These are phyloP conservation scores for Chlamydomonas schloesseri DNA, from an alignment of 139 green algal genomes.

Conservation along the genomic window DNA sequence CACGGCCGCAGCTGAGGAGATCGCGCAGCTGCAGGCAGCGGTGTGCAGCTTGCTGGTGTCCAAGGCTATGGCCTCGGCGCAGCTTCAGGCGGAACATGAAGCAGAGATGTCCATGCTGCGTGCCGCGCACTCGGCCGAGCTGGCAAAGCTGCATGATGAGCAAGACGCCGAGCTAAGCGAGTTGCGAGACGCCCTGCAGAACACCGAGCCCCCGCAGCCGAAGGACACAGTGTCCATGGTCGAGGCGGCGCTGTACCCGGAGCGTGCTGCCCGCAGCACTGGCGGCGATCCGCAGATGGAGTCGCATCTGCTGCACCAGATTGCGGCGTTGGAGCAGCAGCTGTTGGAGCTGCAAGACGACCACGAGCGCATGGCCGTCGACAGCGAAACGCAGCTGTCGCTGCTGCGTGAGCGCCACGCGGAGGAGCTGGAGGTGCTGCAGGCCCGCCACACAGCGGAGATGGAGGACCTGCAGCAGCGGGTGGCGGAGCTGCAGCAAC, in stretches of 20 bases:
- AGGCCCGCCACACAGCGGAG: background rate
- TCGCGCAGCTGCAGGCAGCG: slow-evolving; percentile 13
- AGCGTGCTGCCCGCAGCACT: too few species aligned
- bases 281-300: background rate
- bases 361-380: background rate
- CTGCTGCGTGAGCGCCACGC: background rate
- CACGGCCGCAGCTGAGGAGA: background rate
- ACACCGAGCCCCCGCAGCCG: background rate
- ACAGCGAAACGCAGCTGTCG: background rate
- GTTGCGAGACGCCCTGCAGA: background rate
- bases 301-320: background rate
- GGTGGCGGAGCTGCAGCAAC: background rate
- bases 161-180: background rate
- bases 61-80: background rate
- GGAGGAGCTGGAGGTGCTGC: background rate
- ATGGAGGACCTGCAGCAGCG: background rate
- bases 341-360: background rate
- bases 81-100: slow-evolving; percentile 4
- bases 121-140: background rate
- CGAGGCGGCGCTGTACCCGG: too few species aligned
- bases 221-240: background rate
- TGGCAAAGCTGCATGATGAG: background rate
- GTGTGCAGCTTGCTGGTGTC: slow-evolving; percentile 26
- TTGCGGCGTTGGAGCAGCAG: background rate
- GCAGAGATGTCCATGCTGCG: background rate